Evolutionary conservation across 352 stramenopile genomes (phyloP).

Genomic region (Pythium plurisporium): DNA sequence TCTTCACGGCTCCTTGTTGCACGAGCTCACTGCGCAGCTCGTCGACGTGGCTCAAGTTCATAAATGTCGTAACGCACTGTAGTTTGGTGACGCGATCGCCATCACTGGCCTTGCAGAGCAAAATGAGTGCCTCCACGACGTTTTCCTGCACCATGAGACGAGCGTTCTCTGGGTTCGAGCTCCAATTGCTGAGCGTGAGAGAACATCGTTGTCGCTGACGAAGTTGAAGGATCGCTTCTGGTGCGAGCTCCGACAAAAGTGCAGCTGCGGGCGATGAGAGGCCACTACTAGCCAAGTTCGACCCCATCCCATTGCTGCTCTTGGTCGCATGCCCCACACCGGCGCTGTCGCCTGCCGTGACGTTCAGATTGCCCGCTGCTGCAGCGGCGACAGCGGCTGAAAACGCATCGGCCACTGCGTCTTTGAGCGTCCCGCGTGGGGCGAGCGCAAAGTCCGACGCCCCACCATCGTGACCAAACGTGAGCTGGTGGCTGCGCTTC

Average conservation of each 20-base stretch:
- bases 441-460: constrained; percentile 12
- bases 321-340: background rate
- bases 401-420: constrained; percentile 46
- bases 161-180: constrained; percentile 79
- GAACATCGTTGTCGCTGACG: constrained; percentile 65
- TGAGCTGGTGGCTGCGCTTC: constrained; percentile 59
- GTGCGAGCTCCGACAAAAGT: constrained; percentile 12
- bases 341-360: background rate
- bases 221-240: constrained; percentile 31
- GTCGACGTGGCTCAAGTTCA: constrained; percentile 77
- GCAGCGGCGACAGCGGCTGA: constrained; percentile 18
- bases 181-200: constrained; percentile 87
- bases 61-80: constrained; percentile 80
- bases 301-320: background rate
- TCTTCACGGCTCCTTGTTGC: constrained; percentile 67
- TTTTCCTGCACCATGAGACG: constrained; percentile 85
- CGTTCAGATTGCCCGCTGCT: constrained; percentile 9
- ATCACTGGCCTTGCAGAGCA: constrained; percentile 50
- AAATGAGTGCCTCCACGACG: constrained; percentile 79
- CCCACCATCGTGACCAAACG: constrained; percentile 27
- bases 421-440: constrained; percentile 37
- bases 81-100: constrained; percentile 56
- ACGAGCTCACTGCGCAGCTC: constrained; percentile 59
- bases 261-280: background rate
- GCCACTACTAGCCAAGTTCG: background rate